Evolutionary conservation across 441 rosid genomes (phyloP), one percentile per base, ranked within the genome.

Genomic region (Euphorbia schlechtendalii): DNA sequence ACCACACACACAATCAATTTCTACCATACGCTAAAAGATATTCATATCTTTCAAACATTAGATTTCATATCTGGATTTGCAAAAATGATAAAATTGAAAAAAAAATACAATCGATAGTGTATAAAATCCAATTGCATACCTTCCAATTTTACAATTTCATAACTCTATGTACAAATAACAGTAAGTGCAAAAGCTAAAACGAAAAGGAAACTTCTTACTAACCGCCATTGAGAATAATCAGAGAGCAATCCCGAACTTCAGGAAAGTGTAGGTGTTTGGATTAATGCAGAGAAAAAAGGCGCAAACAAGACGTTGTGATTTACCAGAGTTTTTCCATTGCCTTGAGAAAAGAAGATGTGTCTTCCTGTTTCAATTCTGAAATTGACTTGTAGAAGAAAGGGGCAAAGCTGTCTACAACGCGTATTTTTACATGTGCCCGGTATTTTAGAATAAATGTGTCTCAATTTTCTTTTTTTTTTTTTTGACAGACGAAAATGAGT

Each of bases 141-240:
- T 61, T 21, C 56, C 9, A 52, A 48, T 43, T 8, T 6, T 52
- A 20, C 36, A n/a, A 14, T 11, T 18, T 18, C 17, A 5, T 10
- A 62, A 27, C 21, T 27, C 36, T 2, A 46, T 15, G 17, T 7
- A 5, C 8, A 24, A 43, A 10, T 59, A 6, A 43, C 13, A 63
- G 48, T 25, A 30, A 48, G n/a, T 13, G 21, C 13, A 6, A 30
- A 22, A 53, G 21, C 59, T 64, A 3, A 3, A 15, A 12, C 32
- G 8, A 64, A 34, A 36, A 34, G 54, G 8, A 48, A n/a, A 63
- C 4, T 9, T 3, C 18, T 8, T 20, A 51, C 67, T 53, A 38
- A 64, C 67, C 67, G 22, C 49, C 67, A 53, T 64, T 20, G 60
- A 24, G 27, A 10, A 22, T 24, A n/a, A 54, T 40, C 38, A 54